A percentile compares a stretch with the other conserved stretches of the same genome.
phyloP scores from a whole-genome alignment of 495 filamentous ascomycete species.

The Podospora comata region DNA sequence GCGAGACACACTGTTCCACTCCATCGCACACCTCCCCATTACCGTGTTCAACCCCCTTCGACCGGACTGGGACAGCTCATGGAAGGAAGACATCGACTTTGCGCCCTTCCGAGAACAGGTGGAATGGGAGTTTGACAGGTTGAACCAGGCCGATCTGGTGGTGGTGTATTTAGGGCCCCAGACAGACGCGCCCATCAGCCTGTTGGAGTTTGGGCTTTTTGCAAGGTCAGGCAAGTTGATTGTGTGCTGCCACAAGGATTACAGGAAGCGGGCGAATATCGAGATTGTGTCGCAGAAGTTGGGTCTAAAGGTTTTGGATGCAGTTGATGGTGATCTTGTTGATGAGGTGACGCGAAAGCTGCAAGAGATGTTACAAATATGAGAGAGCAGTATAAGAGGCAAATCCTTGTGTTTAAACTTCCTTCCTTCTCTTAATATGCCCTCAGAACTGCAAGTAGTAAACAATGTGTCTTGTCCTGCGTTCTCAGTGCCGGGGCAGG shows the following conservation, averaged over 20 bases:
- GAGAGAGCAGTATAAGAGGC: not conserved
- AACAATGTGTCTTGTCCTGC: no score
- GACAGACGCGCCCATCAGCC: slow-evolving; percentile 30
- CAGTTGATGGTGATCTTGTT: slow-evolving; percentile 25
- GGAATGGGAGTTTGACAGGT: slow-evolving; percentile 57
- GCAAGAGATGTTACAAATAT: not conserved
- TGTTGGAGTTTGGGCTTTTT: slow-evolving; percentile 42
- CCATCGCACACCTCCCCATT: slow-evolving; percentile 43
- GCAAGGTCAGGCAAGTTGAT: slow-evolving; percentile 46
- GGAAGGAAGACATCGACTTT: slow-evolving; percentile 45
- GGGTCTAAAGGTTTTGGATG: slow-evolving; percentile 38
- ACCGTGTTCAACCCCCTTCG: slow-evolving; percentile 59
- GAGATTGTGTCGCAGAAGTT: slow-evolving; percentile 50
- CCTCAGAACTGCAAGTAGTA: no score
- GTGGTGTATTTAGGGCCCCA: slow-evolving; percentile 53
- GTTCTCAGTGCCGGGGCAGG: no score
- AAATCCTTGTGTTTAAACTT: no score
- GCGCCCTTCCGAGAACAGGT: slow-evolving; percentile 51
- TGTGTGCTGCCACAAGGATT: slow-evolving; percentile 51
- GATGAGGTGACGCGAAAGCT: not conserved
- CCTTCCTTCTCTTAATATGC: no score
- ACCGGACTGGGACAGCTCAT: slow-evolving; percentile 52
- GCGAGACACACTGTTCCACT: slow-evolving; percentile 37
- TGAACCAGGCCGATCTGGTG: slow-evolving; percentile 50
- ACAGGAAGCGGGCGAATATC: slow-evolving; percentile 56